Base-by-base conservation (phyloP, 805 yeast genomes). In the Ogataea naganishii region DNA sequence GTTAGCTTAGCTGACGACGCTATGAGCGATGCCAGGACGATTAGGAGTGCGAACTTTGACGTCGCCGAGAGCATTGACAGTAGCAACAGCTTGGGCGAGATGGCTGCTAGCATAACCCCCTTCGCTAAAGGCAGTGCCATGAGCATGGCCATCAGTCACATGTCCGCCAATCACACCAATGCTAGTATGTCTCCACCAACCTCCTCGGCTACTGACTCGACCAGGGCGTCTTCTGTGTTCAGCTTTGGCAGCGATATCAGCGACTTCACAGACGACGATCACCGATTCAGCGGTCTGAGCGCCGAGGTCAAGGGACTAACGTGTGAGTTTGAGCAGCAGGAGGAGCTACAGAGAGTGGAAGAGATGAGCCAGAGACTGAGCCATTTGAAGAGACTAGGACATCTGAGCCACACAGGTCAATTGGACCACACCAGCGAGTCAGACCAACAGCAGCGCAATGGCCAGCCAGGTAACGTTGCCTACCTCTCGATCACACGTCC, bases 401-500 rank as follows among this genome's bases (percentile, higher is more conserved):
- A 14, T 19, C 36, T 10, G 34, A 37, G 26, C 18, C 26, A 27
- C 13, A 34, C 17, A 12, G n/a, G 9, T 20, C 22, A 20, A 20
- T 9, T 20, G 5, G 13, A 15, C 6, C 4, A 10, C 27, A 7
- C 5, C 19, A 24, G 9, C 24, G 12, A 8, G 7, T 8, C 25
- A 23, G 14, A 9, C 14, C 31, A 11, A 21, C 12, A 36, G 41
- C 24, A 32, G 30, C 9, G n/a, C 28, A 13, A 40, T 41, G 24
- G 19, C 34, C 25, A 40, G 19, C 28, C 39, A 30, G 44, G 41
- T 25, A 46, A 38, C 15, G 12, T 33, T 13, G 39, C 46, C 8
- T 44, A 54, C 31, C 38, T 62, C 10, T 51, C 78, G 1, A 57
- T 60, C 15, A 76, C 86, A 0, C 55, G 89, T 31, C 86, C 82